phyloP scores from a whole-genome alignment of 2,329 filamentous ascomycete genomes.

The Pestalotiopsis sp. region DNA sequence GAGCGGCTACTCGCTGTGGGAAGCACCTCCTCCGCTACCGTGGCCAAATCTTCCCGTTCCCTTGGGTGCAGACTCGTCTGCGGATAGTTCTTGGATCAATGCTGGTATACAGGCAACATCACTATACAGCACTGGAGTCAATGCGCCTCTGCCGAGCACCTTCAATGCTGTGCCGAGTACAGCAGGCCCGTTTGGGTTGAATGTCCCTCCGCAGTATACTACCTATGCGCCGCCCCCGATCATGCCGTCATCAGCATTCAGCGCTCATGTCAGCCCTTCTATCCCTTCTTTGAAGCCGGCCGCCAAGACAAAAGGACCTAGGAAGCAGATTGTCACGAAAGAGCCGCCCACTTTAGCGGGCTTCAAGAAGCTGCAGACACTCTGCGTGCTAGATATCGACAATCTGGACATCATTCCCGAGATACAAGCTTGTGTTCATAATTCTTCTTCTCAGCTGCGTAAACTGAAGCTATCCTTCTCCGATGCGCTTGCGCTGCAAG shows the following conservation, averaged over 20 bases:
- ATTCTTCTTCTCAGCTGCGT: constrained; percentile 56
- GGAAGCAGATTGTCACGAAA: constrained; percentile 34
- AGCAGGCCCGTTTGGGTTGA: background rate
- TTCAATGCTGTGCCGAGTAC: background rate
- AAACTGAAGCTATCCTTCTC: constrained; percentile 63
- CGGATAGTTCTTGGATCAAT: background rate
- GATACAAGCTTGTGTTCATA: constrained; percentile 56
- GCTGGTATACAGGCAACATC: background rate
- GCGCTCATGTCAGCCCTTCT: constrained; percentile 25
- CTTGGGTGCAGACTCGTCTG: background rate
- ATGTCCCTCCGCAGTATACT: background rate
- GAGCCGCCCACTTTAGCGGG: constrained; percentile 58
- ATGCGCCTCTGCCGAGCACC: background rate
- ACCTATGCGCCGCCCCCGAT: constrained; percentile 25
- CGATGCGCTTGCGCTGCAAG: constrained; percentile 48
- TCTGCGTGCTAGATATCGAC: constrained; percentile 64
- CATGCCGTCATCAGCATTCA: constrained; percentile 31
- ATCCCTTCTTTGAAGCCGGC: constrained; percentile 38
- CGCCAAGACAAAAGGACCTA: constrained; percentile 33
- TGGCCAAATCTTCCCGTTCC: constrained; percentile 17
- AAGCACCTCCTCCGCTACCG: constrained; percentile 50
- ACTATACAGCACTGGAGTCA: background rate
- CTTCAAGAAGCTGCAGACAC: constrained; percentile 55
- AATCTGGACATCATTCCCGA: constrained; percentile 57
- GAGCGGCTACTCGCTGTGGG: constrained; percentile 57